phyloP scores from a whole-genome alignment of 2,329 filamentous ascomycete species.

The Penicillium expansum region DNA sequence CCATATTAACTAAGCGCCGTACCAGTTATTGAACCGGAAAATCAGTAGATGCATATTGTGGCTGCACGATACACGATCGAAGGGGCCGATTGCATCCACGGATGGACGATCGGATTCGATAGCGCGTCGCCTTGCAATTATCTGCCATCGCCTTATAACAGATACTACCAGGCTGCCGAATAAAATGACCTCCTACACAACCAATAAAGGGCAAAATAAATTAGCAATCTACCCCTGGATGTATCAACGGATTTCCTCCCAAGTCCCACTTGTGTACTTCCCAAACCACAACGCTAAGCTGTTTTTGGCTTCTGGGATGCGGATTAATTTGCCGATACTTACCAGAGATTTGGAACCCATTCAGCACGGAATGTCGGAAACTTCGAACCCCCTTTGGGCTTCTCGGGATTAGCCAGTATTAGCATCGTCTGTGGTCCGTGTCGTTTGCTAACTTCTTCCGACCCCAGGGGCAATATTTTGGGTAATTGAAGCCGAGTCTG shows the following conservation, averaged over 20 bases:
- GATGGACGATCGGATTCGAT: not conserved
- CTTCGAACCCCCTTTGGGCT: too few relatives aligned
- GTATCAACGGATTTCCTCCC: not conserved
- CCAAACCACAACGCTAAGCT: not conserved
- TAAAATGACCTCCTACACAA: not conserved
- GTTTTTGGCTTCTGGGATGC: not conserved
- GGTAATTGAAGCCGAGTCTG: too few relatives aligned
- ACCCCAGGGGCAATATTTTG: too few relatives aligned
- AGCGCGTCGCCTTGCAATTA: not conserved
- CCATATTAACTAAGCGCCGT: not conserved
- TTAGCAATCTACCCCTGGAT: not conserved
- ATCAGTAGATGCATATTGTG: not conserved
- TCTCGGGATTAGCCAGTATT: too few relatives aligned
- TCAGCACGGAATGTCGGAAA: too few relatives aligned
- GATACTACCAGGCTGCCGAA: not conserved
- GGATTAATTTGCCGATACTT: not conserved
- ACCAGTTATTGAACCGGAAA: not conserved
- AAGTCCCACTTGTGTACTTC: not conserved
- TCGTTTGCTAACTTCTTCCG: too few relatives aligned
- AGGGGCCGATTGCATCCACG: not conserved
- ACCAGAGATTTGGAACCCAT: too few relatives aligned
- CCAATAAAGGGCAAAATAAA: not conserved
- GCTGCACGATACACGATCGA: not conserved
- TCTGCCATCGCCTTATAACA: not conserved
- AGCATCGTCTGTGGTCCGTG: too few relatives aligned